Conservation (phyloP, 2,329 filamentous ascomycete genomes). For the Cladosporium cucumerinum region DNA sequence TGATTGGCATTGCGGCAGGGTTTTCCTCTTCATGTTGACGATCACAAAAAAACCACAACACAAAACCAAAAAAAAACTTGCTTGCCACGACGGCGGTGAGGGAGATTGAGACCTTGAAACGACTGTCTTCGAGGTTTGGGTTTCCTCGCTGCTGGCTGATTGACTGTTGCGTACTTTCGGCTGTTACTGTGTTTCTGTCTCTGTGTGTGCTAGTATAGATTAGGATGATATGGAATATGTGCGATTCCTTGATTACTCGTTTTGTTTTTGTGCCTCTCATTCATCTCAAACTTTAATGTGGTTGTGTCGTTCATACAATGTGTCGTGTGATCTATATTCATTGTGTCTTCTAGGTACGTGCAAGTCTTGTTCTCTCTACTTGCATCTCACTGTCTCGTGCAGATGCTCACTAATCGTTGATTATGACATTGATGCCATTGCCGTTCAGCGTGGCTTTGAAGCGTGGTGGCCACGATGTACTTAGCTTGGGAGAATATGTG, state of each 20-base stretch:
- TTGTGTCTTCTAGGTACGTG: no score
- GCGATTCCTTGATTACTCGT: background rate
- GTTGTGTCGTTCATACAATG: background rate
- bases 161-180: constrained; percentile 1
- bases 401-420: no score
- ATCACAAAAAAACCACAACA: background rate
- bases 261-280: background rate
- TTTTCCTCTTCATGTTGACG: background rate
- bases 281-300: background rate
- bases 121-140: background rate
- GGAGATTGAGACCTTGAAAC: background rate
- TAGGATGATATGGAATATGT: constrained; percentile 12
- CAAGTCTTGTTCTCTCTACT: no score
- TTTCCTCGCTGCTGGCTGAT: background rate
- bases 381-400: no score
- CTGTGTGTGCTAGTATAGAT: constrained; percentile 11
- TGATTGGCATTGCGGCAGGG: constrained; percentile 12
- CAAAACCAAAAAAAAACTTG: constrained; percentile 1
- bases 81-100: background rate
- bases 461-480: no score
- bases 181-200: constrained; percentile 1
- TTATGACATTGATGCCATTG: no score
- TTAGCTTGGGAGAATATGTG: no score
- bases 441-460: no score
- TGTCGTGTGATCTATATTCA: no score